Base-by-base conservation (phyloP, 108 stramenopile genomes). In the Licmophora abbreviata region DNA sequence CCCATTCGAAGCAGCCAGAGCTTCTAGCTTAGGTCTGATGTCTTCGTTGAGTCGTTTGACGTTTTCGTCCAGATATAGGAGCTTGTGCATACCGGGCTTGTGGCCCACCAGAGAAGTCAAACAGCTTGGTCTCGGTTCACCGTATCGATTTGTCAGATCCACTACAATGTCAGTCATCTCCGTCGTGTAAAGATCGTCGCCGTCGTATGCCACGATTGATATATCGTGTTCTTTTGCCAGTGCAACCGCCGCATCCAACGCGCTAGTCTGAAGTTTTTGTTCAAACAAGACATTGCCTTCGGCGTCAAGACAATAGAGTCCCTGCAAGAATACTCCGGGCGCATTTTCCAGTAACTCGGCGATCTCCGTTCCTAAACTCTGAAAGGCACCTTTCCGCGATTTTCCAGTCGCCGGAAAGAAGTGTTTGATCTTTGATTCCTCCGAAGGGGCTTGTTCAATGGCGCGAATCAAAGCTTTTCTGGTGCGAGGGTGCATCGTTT, bases 371-470 rank as follows among this genome's bases (percentile, higher is more conserved):
- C 76, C 76, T 33, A 94, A 56, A 44, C 76, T 79, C 41, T 62
- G 53, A 48, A 79, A 30, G 18, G 87, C 88, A 23, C 93, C 93
- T 30, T 40, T 53, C 21, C 85, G 56, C 20, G 87, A 72, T 51
- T 94, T 94, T 2, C 93, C 93, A 6, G 93, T 94, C 6, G 93
- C 93, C 2, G 81, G 79, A 56, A 94, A 87, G 56, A 91, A 85
- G 22, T 51, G 65, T 24, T 72, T 27, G 10, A 74, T 26, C 10
- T 33, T 14, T 47, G 26, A 10, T 24, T 30, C 56, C 23, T 34
- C 28, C 10, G 47, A 52, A 25, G 44, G 40, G 14, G 71, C 56
- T 26, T 51, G 37, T 47, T 66, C 32, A 24, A 87, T 61, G 7
- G 83, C 85, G 17, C 48, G 52, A 30, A 64, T 32, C 11, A 92